Evolutionary conservation across 2,329 filamentous ascomycete genomes (phyloP), one percentile per base, ranked within the genome.

Genomic region (Pseudogymnoascus sp.): DNA sequence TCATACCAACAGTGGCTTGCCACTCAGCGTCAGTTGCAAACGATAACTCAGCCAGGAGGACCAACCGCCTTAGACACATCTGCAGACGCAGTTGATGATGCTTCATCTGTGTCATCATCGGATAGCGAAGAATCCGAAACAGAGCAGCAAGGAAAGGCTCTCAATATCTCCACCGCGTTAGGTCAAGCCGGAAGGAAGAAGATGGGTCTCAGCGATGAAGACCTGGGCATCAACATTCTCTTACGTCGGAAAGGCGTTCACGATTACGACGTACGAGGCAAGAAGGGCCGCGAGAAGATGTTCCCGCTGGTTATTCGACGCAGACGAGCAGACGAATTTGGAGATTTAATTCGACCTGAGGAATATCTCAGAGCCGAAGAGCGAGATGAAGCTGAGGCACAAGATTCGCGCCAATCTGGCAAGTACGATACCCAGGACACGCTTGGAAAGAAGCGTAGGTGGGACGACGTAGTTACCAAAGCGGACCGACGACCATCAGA

Each of bases 361-460:
- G 95, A 99, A 67, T 99, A 93, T 72, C 82, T 97, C 1, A 85
- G 93, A 64, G 93, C 93, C 0, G 95, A 99, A 72, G 95, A 97
- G 75, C 87, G 91, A 63, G 91, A 96, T 68, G 86, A 88, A 64
- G 81, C 85, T 16, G 88, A 90, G 42, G 85, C 84, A 11, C 84
- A 88, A 61, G 86, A 88, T 59, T 78, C 84, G 63, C 80, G 79
- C 37, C 79, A 82, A 36, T 70, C 76, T 14, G 79, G 79, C 12
- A 80, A 82, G 64, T 76, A 75, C 11, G 79, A 80, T 42, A 73
- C 70, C 28, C 81, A 88, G 67, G 84, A 85, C 61, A 84, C 84
- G 53, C 82, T 96, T 18, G 95, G 93, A 16, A 93, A 93, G 78
- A 99, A 99, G 77, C 85, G 95, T 65, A 96, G 91, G 75, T 97